Evolutionary conservation across 2,329 filamentous ascomycete genomes (phyloP).

Genomic region (Lachnellula suecica): DNA sequence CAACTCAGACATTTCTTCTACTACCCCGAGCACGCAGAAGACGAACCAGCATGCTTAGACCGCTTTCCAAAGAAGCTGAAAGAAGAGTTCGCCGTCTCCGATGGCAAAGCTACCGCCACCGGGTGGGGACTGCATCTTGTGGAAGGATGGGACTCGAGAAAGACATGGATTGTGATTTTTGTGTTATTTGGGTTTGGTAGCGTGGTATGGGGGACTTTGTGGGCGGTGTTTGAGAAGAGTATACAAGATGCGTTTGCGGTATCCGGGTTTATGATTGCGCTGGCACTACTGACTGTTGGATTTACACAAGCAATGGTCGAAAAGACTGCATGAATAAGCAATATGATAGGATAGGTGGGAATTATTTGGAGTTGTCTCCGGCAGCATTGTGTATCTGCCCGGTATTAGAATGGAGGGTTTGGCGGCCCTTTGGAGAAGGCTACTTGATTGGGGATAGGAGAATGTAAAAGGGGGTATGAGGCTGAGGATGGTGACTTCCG

Average conservation of each 20-base stretch:
- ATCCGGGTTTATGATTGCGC: constrained; percentile 7
- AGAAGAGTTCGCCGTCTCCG: not conserved
- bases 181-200: constrained; percentile 3
- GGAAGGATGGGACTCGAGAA: constrained; percentile 1
- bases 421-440: too few species aligned
- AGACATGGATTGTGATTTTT: constrained; percentile 3
- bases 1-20: constrained; percentile 5
- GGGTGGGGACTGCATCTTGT: constrained; percentile 12
- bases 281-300: constrained; percentile 3
- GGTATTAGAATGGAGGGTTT: too few species aligned
- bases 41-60: not conserved
- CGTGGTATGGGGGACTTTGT: not conserved
- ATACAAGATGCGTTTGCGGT: constrained; percentile 7
- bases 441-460: too few species aligned
- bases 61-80: constrained; percentile 6
- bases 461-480: too few species aligned
- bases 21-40: constrained; percentile 2
- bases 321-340: too few species aligned
- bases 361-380: too few species aligned
- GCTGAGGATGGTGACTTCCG: too few species aligned
- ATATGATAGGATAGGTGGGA: not conserved
- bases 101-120: not conserved
- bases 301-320: constrained; percentile 23
- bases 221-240: not conserved
- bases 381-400: too few species aligned